Percentiles rank a stretch among this genome's conserved stretches.
These are phyloP conservation scores for Scedosporium boydii DNA, from an alignment of 2,329 filamentous ascomycete species.

Conservation along the genomic window DNA sequence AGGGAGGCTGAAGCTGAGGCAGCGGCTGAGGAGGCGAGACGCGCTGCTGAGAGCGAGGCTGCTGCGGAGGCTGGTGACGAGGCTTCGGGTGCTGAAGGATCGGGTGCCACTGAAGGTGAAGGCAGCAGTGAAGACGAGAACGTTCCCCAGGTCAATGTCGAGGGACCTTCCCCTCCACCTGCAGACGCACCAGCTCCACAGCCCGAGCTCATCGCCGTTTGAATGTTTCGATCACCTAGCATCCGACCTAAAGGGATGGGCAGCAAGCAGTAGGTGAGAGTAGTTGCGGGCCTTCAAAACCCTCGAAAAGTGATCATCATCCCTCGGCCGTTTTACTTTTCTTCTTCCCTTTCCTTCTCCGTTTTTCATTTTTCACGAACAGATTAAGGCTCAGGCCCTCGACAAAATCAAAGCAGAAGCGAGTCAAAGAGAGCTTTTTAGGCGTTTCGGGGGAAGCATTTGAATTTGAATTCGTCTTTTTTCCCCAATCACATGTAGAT, in stretches of 20 bases:
- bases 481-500: not conserved
- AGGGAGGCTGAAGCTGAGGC: conserved; percentile 30
- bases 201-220: not conserved
- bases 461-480: not conserved
- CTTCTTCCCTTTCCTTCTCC: no score
- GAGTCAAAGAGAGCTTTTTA: not conserved
- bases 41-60: conserved; percentile 16
- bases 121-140: not conserved
- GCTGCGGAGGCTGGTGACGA: conserved; percentile 14
- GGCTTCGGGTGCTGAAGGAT: conserved; percentile 12
- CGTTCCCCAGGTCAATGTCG: not conserved
- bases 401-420: not conserved
- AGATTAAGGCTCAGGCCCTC: not conserved
- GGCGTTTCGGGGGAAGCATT: not conserved
- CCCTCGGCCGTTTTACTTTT: no score
- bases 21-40: conserved; percentile 15
- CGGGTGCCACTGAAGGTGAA: conserved; percentile 6
- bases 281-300: no score
- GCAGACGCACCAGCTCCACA: not conserved
- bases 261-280: no score
- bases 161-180: not conserved
- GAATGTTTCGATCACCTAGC: not conserved
- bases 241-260: no score
- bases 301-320: no score
- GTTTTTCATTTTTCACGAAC: not conserved